Evolutionary conservation across 2,329 filamentous ascomycete genomes (phyloP).

Genomic region (Purpureocillium takamizusanense): DNA sequence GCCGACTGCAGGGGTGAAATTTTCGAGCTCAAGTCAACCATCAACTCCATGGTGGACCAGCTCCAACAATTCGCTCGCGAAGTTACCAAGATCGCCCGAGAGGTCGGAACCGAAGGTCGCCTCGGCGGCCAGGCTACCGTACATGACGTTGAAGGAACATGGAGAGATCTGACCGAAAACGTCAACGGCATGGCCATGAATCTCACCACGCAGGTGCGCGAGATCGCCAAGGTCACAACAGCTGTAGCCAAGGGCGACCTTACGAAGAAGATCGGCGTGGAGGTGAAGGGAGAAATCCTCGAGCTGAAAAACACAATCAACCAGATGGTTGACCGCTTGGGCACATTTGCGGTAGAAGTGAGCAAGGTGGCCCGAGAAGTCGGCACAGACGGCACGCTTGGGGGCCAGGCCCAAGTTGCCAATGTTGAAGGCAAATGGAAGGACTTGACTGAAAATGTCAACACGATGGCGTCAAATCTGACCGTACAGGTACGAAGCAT

Average conservation of each 20-base stretch:
- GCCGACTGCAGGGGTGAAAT: conserved; percentile 89
- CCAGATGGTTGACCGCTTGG: conserved; percentile 95
- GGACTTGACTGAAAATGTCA: conserved; percentile 85
- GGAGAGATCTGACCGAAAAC: conserved; percentile 89
- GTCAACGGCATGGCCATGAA: conserved; percentile 99
- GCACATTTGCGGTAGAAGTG: conserved; percentile 93
- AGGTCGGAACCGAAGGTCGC: conserved; percentile 92
- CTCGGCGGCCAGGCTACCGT: conserved; percentile 92
- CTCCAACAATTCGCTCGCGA: conserved; percentile 93
- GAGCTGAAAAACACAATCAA: conserved; percentile 97
- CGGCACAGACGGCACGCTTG: conserved; percentile 89
- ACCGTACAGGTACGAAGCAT: conserved; percentile 79
- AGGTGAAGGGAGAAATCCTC: conserved; percentile 87
- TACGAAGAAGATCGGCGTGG: conserved; percentile 91
- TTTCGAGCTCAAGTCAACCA: conserved; percentile 90
- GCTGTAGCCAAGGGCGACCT: conserved; percentile 91
- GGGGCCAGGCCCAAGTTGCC: conserved; percentile 86
- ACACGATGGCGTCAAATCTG: conserved; percentile 63
- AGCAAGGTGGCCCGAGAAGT: conserved; percentile 93
- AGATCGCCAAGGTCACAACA: conserved; percentile 94
- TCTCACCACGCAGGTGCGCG: conserved; percentile 91
- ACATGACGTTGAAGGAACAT: conserved; percentile 93
- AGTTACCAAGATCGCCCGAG: conserved; percentile 90
- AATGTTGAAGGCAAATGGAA: conserved; percentile 98
- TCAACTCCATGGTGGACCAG: conserved; percentile 99